Evolutionary conservation across 2,329 filamentous ascomycete genomes (phyloP), one percentile per base, ranked within the genome.

Genomic region (Venturia pyrina): DNA sequence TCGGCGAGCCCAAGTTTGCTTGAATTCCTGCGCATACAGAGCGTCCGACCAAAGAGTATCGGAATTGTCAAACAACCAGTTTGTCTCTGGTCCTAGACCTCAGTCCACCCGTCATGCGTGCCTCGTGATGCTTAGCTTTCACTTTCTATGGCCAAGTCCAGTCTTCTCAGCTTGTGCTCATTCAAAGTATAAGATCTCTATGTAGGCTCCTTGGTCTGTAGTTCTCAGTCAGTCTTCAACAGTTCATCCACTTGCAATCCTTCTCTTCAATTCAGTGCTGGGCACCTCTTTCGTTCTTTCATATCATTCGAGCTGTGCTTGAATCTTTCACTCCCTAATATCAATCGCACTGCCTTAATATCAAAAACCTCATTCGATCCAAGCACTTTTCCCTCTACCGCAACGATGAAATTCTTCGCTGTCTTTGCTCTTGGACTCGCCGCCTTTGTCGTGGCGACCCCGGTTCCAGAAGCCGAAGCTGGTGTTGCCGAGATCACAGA

Each of bases 351-450:
- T 28, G 28, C 28, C 28, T 28, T 28, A 10, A 28, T 40, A 62
- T 44, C 37, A 41, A 62, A 4, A 10, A 37, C 32, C 17, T 7
- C 5, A 15, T n/a, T 37, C 24, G 15, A 37, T 37, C 4, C 15
- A 34, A 34, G 6, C 7, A n/a, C 40, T 44, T 37, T 2, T n/a
- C 60, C 7, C 44, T 40, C 11, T 10, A 46, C 19, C 37, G 60
- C 40, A 8, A 62, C 44, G 24, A 62, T 62, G 60, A 62, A 24
- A 34, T 62, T 62, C n/a, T 62, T 37, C 40, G 43, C 60, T n/a
- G 19, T 62, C 28, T 44, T 62, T 34, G 40, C 60, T n/a, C 60
- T 62, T 17, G 60, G 60, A 37, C 60, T 62, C 17, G 37, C 60
- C 41, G 37, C 60, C 43, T 62, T 62, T 32, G 60, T 34, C 60